These are phyloP conservation scores for Begonia peltatifolia DNA, from an alignment of 306 rosid species.

Conservation along the genomic window DNA sequence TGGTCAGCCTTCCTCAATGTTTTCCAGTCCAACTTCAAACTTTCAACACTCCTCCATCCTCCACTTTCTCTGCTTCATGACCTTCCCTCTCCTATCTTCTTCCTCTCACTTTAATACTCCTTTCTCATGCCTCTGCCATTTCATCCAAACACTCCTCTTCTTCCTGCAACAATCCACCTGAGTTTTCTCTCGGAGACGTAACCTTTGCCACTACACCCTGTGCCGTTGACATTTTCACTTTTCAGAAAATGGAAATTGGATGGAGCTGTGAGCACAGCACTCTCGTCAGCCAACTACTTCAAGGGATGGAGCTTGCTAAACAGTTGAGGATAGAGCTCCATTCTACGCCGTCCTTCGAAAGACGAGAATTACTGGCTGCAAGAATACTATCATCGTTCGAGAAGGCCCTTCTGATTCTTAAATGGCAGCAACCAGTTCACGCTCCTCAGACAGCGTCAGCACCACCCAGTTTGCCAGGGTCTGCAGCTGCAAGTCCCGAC, in stretches of 20 bases:
- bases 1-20: background rate
- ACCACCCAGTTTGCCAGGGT: slow-evolving; percentile 33
- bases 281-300: slow-evolving; percentile 32
- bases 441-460: slow-evolving; percentile 3
- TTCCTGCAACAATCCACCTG: no score
- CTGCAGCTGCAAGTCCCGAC: slow-evolving; percentile 35
- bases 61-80: background rate
- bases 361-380: slow-evolving; percentile 26
- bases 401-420: slow-evolving; percentile 43
- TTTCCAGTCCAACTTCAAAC: background rate
- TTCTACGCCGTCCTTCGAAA: slow-evolving; percentile 20
- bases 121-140: no score
- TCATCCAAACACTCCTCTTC: no score
- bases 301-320: slow-evolving; percentile 51
- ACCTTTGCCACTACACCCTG: no score
- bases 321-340: slow-evolving; percentile 32
- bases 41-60: background rate
- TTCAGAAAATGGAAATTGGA: slow-evolving; percentile 26
- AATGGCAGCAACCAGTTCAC: slow-evolving; percentile 18
- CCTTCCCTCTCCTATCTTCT: background rate
- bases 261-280: slow-evolving; percentile 29
- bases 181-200: no score
- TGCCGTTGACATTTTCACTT: no score
- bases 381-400: slow-evolving; percentile 45
- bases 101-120: no score